Base-by-base conservation (phyloP, 2,329 filamentous ascomycete species). In the Leptodontidium sp. region DNA sequence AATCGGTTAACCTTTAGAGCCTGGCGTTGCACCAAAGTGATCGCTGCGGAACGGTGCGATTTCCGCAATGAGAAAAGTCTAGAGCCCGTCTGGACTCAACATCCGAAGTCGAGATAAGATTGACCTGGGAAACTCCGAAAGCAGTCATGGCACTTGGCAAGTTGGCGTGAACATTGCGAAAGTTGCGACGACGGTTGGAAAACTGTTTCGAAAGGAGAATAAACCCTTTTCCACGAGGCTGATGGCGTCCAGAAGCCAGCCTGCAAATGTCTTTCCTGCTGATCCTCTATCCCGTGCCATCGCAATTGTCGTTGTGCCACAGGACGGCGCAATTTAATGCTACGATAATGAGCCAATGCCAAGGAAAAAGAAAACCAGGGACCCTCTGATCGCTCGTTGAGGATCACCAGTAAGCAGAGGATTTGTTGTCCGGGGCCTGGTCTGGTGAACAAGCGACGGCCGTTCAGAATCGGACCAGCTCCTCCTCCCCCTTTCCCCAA, bases 311-410 rank as follows among this genome's bases (percentile, higher is more conserved):
- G 21, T 61, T 57, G 62, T 68, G 61, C 61, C 65, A 65, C 68
- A 70, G 1, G 52, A 35, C 62, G 61, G 62, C 62, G 65, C 65
- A 65, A 47, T 67, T 66, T 29, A 65, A 65, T 65, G 62, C 49
- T 40, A 64, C 68, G 64, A 66, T 69, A 69, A 69, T 59, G 52
- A 49, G 57, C 35, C n/a, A 52, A 38, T 55, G 68, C 68, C 65
- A 67, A 65, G 65, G 52, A 61, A 65, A 67, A 67, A 65, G 45
- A 49, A 67, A 66, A 17, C 47, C 35, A 65, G 53, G 65, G 65
- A 63, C 50, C 38, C 59, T 47, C 26, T 21, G 43, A 47, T 62
- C 43, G 43, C 43, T 62, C 59, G 43, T 47, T 49, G 43, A 47
- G 57, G 43, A 62, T 62, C 59, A 49, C 59, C 59, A 62, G 59